Conservation (phyloP, 345 rosid genomes). For the Arabidopsis arenosa region DNA sequence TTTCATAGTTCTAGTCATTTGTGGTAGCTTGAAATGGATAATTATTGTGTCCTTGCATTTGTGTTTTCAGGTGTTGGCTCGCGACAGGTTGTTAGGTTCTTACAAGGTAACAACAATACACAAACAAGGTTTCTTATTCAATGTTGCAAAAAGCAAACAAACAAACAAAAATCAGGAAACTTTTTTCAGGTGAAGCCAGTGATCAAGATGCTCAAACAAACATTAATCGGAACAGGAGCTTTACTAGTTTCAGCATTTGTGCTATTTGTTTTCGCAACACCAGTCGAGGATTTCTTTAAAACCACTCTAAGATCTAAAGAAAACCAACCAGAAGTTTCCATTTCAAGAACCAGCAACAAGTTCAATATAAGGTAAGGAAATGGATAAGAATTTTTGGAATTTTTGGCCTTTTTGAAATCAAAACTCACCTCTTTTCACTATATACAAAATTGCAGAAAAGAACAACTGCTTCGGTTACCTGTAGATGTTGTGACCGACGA, state of each 20-base stretch:
- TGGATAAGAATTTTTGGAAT: neutral
- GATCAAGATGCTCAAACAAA: slow-evolving; percentile 82
- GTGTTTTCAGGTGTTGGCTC: slow-evolving; percentile 78
- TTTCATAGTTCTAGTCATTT: neutral
- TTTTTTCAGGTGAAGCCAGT: slow-evolving; percentile 83
- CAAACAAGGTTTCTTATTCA: neutral
- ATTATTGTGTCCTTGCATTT: neutral
- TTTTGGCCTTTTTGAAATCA: neutral
- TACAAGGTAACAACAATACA: slow-evolving; percentile 68
- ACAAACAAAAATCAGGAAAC: neutral
- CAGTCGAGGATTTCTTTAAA: slow-evolving; percentile 73
- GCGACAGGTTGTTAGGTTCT: slow-evolving; percentile 89
- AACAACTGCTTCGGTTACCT: slow-evolving; percentile 73
- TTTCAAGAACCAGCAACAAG: slow-evolving; percentile 62
- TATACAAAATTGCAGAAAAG: slow-evolving; percentile 55
- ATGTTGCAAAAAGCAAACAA: neutral
- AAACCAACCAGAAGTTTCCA: slow-evolving; percentile 47
- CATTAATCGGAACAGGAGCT: slow-evolving; percentile 81
- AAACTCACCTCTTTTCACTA: neutral
- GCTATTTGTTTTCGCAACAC: slow-evolving; percentile 80
- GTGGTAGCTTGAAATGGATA: neutral
- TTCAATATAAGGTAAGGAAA: slow-evolving; percentile 63
- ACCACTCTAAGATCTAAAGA: slow-evolving; percentile 48
- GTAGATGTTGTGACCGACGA: slow-evolving; percentile 73
- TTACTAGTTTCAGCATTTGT: slow-evolving; percentile 70